phyloP scores from a whole-genome alignment of 2,329 filamentous ascomycete genomes.

The Ophiognomonia clavigignenti-juglandacearum region DNA sequence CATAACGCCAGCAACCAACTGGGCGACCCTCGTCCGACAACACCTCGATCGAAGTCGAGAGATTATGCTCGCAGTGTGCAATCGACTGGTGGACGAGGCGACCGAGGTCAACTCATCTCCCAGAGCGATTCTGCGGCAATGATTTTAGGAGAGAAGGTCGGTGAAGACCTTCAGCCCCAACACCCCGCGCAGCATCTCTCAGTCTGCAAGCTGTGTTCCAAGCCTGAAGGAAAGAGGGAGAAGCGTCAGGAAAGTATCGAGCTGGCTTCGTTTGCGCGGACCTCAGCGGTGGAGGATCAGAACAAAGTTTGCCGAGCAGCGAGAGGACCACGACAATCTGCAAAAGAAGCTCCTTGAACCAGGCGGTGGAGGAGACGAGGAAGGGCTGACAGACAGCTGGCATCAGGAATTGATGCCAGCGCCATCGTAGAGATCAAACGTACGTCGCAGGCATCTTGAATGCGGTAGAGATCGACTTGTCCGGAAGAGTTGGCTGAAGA shows the following conservation, averaged over 20 bases:
- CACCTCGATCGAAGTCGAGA: slow-evolving; percentile 55
- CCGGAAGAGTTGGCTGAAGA: not conserved
- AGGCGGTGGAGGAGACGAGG: slow-evolving; percentile 28
- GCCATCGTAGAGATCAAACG: slow-evolving; percentile 21
- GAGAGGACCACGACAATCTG: slow-evolving; percentile 83
- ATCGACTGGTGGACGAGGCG: not conserved
- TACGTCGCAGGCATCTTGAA: slow-evolving; percentile 21
- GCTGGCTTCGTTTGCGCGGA: slow-evolving; percentile 56
- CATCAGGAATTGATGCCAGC: slow-evolving; percentile 11
- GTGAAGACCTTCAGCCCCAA: slow-evolving; percentile 67
- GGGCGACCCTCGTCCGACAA: slow-evolving; percentile 69
- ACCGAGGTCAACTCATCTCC: not conserved
- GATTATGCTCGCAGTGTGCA: slow-evolving; percentile 35
- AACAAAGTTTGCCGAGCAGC: slow-evolving; percentile 53
- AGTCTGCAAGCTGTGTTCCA: slow-evolving; percentile 41
- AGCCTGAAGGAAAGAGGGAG: slow-evolving; percentile 52
- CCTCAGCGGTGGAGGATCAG: slow-evolving; percentile 17
- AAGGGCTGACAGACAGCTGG: not conserved
- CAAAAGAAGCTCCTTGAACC: slow-evolving; percentile 45
- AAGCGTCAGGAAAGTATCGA: slow-evolving; percentile 67
- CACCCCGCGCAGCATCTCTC: slow-evolving; percentile 63
- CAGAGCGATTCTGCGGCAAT: slow-evolving; percentile 52
- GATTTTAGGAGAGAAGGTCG: slow-evolving; percentile 68
- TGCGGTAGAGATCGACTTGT: slow-evolving; percentile 26
- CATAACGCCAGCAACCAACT: slow-evolving; percentile 7